Evolutionary conservation across 75 land plant genomes (phyloP), one percentile per base, ranked within the genome.

Genomic region (Selaginella moellendorffii): DNA sequence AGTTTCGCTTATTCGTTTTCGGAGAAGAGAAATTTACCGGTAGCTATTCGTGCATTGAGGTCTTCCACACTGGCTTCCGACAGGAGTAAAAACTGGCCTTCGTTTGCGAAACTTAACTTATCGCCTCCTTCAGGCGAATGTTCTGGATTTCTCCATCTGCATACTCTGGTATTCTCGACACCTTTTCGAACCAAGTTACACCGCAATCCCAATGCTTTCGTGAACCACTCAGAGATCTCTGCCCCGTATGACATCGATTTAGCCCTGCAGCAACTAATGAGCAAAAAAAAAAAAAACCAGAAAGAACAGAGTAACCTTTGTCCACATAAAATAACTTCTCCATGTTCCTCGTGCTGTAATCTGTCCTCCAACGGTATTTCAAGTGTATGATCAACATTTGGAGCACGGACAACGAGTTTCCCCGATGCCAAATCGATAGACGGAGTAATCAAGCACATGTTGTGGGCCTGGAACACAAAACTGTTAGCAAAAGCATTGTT

Each of bases 61-160:
- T 92, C 95, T 14, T 71, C 64, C 14, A 88, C 70, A 66, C 97
- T 92, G 53, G 77, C 82, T 58, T 85, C 81, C 31, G 92, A 82
- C 26, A 92, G 70, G 10, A 91, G 69, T 60, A 92, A 74, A 65
- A 92, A 59, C 52, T 85, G 97, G 54, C 85, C 97, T 65, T 85
- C 95, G 69, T 92, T 92, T 2, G 75, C 87, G 70, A 88, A 77
- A 46, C 69, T 77, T 51, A 77, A 56, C 9, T 9, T n/a, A 8
- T 56, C 59, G 5, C 24, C 9, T 9, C 19, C 59, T n/a, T 56
- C 59, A 56, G 19, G 21, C n/a, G 29, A 77, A 31, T 52, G 54
- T 8, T 31, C 53, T 29, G 18, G 20, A 31, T 30, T 60, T 62
- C 66, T 28, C 20, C 74, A 54, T 36, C 52, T 65, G 2, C 53